A percentile compares a stretch with the other conserved stretches of the same genome.
Conservation (phyloP, 2,329 filamentous ascomycete species). For the Thelonectria olida region DNA sequence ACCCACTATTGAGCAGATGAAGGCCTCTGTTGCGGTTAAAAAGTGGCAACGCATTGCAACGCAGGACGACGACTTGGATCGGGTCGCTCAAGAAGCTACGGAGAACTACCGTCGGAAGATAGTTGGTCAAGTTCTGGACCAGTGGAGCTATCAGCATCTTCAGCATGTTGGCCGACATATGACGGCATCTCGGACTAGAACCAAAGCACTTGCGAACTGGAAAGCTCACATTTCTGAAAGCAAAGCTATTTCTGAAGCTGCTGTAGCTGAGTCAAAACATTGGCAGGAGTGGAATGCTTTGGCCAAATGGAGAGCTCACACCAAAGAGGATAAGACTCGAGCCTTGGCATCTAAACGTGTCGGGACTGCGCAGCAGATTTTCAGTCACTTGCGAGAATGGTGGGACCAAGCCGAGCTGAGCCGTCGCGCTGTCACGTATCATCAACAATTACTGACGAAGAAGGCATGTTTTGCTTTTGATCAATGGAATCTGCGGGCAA, state of each 20-base stretch:
- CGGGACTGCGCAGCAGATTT: constrained; percentile 32
- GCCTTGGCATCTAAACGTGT: constrained; percentile 25
- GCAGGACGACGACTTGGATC: constrained; percentile 41
- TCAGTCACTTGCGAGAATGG: constrained; percentile 43
- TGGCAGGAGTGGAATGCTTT: constrained; percentile 27
- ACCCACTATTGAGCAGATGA: constrained; percentile 44
- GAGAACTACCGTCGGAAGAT: constrained; percentile 32
- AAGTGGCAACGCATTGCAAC: constrained; percentile 45
- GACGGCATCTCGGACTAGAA: constrained; percentile 25
- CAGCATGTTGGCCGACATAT: constrained; percentile 33
- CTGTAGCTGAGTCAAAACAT: constrained; percentile 24
- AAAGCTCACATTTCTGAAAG: constrained; percentile 22
- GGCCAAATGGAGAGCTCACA: constrained; percentile 34
- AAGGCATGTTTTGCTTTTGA: constrained; percentile 36
- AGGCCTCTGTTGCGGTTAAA: constrained; percentile 40
- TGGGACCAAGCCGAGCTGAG: constrained; percentile 41
- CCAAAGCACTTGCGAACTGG: constrained; percentile 37
- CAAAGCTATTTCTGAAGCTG: constrained; percentile 27
- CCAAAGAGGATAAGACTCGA: constrained; percentile 16
- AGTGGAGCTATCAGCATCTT: constrained; percentile 41
- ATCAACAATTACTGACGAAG: constrained; percentile 27
- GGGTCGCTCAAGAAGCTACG: constrained; percentile 36
- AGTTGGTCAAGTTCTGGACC: constrained; percentile 32
- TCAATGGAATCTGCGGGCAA: constrained; percentile 46
- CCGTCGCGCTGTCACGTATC: constrained; percentile 38